A percentile compares a stretch with the other conserved stretches of the same genome.
Evolutionary conservation across 148 eudicot species (phyloP).

Genomic region (Simmondsia chinensis): DNA sequence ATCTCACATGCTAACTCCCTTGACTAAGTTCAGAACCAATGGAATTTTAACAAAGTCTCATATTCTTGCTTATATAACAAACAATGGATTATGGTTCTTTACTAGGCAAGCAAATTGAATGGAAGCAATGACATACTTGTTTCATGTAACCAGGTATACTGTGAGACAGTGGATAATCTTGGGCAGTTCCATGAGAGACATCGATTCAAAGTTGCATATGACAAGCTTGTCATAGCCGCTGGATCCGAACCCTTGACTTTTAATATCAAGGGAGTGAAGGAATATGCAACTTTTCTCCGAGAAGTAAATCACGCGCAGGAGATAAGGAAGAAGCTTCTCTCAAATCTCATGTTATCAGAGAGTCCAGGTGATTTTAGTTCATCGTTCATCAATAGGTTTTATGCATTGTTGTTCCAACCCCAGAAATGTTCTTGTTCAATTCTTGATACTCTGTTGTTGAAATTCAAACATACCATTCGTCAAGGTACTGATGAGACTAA

Average conservation of each 20-base stretch:
- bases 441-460: no score
- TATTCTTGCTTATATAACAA: no score
- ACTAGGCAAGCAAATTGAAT: not conserved
- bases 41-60: no score
- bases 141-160: conserved; percentile 44
- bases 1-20: no score
- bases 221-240: conserved; percentile 84
- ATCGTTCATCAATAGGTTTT: not conserved
- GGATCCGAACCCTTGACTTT: conserved; percentile 90
- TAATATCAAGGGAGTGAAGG: conserved; percentile 78
- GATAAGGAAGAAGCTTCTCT: conserved; percentile 69
- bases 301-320: conserved; percentile 91
- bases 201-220: conserved; percentile 73
- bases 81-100: not conserved
- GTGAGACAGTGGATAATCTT: conserved; percentile 46
- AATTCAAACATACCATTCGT: no score
- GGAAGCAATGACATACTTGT: not conserved
- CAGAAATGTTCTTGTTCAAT: no score
- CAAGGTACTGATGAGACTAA: no score
- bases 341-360: conserved; percentile 80
- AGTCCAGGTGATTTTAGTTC: conserved; percentile 70
- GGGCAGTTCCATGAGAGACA: conserved; percentile 40
- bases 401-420: no score
- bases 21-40: no score
- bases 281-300: conserved; percentile 76